A percentile compares a stretch with the other conserved stretches of the same genome.
phyloP scores from a whole-genome alignment of 495 filamentous ascomycete genomes.

The Friedmanniomyces simplex region DNA sequence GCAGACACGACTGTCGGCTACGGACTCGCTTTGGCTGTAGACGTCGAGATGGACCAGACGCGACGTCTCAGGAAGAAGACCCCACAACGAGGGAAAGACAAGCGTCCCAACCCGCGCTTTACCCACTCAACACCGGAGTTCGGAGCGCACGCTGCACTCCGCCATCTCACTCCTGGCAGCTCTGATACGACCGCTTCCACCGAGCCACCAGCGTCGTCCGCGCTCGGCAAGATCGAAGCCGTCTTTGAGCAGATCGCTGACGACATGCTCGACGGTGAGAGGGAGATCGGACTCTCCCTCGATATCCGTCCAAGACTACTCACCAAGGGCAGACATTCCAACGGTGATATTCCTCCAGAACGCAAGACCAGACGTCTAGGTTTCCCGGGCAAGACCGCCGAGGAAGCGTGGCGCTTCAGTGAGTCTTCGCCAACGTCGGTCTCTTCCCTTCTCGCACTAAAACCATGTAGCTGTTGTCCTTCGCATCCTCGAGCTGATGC shows the following conservation, averaged over 20 bases:
- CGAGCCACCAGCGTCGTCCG: not conserved
- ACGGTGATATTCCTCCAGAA: not conserved
- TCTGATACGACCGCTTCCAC: too few species aligned
- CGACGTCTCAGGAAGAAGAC: not conserved
- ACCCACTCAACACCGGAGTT: too few species aligned
- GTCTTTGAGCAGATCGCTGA: conserved; percentile 44
- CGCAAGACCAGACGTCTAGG: conserved; percentile 23
- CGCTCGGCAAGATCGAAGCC: conserved; percentile 27
- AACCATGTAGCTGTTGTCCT: conserved; percentile 45
- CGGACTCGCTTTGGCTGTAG: not conserved
- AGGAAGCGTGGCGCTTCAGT: conserved; percentile 63
- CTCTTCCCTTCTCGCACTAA: not conserved
- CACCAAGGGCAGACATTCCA: too few species aligned
- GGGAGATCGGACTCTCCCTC: conserved; percentile 39
- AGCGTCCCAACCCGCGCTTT: not conserved
- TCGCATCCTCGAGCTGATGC: conserved; percentile 58
- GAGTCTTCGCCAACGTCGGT: conserved; percentile 9
- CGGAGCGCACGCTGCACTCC: too few species aligned
- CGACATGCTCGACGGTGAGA: conserved; percentile 34
- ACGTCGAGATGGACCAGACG: not conserved
- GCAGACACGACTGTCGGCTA: not conserved
- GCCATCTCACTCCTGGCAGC: too few species aligned
- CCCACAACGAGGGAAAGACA: not conserved
- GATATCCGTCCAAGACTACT: conserved; percentile 16
- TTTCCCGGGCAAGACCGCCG: conserved; percentile 48